Evolutionary conservation across 257 asterid species (phyloP).

Genomic region (Ilex aquifolium): DNA sequence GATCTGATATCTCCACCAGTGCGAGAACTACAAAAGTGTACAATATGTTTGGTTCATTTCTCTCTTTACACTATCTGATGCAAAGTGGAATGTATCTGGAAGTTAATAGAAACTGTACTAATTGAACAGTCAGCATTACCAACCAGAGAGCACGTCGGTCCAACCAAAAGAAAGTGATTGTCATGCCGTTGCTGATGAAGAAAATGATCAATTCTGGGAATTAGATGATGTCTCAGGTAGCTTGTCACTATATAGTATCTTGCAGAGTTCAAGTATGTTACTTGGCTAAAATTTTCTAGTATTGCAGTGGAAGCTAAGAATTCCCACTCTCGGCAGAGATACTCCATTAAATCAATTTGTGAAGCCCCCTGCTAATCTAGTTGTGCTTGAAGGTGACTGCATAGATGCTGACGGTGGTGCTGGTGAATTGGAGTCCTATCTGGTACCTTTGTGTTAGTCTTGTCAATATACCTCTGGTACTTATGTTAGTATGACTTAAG

Average conservation of each 20-base stretch:
- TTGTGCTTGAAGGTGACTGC: conserved; percentile 96
- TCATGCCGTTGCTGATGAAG: conserved; percentile 38
- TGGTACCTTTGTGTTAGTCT: conserved; percentile 43
- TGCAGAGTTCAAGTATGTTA: conserved; percentile 5
- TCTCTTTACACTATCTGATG: no score
- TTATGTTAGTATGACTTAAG: conserved; percentile 8
- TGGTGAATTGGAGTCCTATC: conserved; percentile 90
- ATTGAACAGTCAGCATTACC: conserved; percentile 55
- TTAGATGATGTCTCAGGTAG: conserved; percentile 77
- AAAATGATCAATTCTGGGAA: conserved; percentile 62
- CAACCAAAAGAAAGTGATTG: conserved; percentile 33
- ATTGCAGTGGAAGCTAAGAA: conserved; percentile 70
- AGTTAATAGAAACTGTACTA: not conserved
- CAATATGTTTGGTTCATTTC: no score
- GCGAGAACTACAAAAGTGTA: no score
- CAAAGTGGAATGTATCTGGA: no score
- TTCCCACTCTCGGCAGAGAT: conserved; percentile 46
- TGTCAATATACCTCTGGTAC: not conserved
- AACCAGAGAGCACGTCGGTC: conserved; percentile 34
- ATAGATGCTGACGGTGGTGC: conserved; percentile 65
- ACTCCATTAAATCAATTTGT: conserved; percentile 34
- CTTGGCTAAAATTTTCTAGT: conserved; percentile 16
- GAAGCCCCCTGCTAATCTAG: conserved; percentile 89
- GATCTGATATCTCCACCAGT: no score
- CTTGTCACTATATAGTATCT: conserved; percentile 17